These are phyloP conservation scores for Hylodesmum podocarpum DNA, from an alignment of 306 rosid species.

Conservation along the genomic window DNA sequence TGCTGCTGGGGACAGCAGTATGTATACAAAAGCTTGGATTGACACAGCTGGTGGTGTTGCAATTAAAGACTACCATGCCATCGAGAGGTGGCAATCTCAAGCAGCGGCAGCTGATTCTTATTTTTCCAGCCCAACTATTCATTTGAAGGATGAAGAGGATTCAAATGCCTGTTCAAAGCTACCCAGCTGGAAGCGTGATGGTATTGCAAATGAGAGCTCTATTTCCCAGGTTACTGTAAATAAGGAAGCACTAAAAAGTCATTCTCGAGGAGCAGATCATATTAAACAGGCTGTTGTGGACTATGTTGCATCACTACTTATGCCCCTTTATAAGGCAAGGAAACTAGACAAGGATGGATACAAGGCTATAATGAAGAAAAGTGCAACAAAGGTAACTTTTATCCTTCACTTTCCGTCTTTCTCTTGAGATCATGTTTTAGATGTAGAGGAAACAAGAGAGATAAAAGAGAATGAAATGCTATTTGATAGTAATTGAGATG, in stretches of 20 bases:
- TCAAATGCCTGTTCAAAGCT: conserved; percentile 77
- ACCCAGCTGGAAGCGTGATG: conserved; percentile 73
- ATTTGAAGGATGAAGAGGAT: conserved; percentile 86
- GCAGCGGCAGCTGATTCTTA: conserved; percentile 88
- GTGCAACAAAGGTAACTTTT: conserved; percentile 85
- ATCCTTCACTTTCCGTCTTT: conserved; percentile 19
- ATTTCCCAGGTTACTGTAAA: conserved; percentile 90
- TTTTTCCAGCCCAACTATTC: conserved; percentile 50
- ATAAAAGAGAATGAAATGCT: background rate
- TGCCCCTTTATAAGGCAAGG: conserved; percentile 98
- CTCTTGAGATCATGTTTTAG: background rate
- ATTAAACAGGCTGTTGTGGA: conserved; percentile 98
- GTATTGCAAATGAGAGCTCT: conserved; percentile 81
- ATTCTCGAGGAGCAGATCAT: conserved; percentile 83
- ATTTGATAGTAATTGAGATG: background rate
- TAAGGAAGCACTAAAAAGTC: conserved; percentile 65
- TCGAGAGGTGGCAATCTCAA: conserved; percentile 99
- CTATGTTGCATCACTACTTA: conserved; percentile 93
- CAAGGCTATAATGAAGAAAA: conserved; percentile 99
- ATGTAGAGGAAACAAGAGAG: background rate
- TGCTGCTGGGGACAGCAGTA: conserved; percentile 81
- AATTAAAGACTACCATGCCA: conserved; percentile 84
- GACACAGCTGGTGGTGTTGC: conserved; percentile 86
- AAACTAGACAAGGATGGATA: conserved; percentile 92
- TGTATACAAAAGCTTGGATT: conserved; percentile 98